Percentiles rank a stretch among this genome's conserved stretches.
These are phyloP conservation scores for Pinus taeda DNA, from an alignment of 75 land plant genomes.

Conservation along the genomic window DNA sequence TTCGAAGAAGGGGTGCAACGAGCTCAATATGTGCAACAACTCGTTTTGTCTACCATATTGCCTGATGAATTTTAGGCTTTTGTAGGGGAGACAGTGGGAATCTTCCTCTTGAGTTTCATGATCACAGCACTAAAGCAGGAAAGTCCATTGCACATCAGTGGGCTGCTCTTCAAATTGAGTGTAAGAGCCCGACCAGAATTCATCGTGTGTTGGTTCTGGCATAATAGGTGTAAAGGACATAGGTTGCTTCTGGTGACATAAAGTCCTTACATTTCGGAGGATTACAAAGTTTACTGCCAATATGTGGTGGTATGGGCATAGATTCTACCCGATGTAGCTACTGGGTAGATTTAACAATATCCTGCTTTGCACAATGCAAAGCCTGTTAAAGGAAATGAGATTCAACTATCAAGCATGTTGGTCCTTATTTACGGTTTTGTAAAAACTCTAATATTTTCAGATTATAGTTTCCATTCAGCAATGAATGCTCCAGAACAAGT, in stretches of 20 bases:
- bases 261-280: neutral
- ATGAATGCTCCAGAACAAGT: too few species aligned
- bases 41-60: constrained; percentile 1
- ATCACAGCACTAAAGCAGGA: neutral
- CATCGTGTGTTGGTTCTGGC: neutral
- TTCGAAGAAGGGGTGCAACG: constrained; percentile 3
- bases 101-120: neutral
- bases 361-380: neutral
- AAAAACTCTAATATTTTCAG: too few species aligned
- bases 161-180: neutral
- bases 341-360: neutral
- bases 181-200: neutral
- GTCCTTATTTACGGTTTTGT: neutral
- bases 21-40: constrained; percentile 3
- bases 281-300: neutral
- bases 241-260: neutral
- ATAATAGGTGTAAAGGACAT: neutral
- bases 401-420: neutral
- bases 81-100: neutral
- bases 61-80: neutral
- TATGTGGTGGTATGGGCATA: neutral
- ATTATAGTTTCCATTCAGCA: too few species aligned
- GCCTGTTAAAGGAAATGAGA: neutral
- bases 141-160: neutral
- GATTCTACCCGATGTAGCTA: constrained; percentile 1